These are phyloP conservation scores for Trichoderma oligosporum DNA, from an alignment of 2,329 filamentous ascomycete species.

Conservation along the genomic window DNA sequence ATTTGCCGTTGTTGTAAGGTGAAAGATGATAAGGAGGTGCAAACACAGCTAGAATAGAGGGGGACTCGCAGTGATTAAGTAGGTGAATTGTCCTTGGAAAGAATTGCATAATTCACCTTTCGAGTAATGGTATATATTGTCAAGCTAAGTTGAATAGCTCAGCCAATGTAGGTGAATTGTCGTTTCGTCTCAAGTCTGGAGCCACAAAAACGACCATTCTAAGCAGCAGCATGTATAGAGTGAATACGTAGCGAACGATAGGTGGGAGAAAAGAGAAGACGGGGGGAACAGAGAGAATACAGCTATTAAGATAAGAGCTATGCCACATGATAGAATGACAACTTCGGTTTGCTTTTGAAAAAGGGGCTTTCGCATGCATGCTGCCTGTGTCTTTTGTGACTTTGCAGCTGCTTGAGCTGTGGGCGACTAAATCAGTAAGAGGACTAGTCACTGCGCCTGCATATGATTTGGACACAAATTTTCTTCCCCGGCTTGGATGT, in stretches of 20 bases:
- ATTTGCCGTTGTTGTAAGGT: neutral
- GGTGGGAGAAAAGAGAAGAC: too few species aligned
- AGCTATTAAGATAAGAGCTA: neutral
- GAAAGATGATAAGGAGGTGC: neutral
- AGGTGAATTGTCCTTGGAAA: neutral
- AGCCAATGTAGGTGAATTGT: neutral
- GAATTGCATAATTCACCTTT: constrained; percentile 4
- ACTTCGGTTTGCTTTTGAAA: neutral
- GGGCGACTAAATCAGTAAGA: neutral
- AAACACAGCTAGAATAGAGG: neutral
- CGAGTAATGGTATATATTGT: neutral
- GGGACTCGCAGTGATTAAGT: neutral
- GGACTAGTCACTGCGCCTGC: neutral
- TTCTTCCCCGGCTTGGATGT: neutral
- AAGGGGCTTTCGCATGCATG: constrained; percentile 7
- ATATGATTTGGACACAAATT: neutral
- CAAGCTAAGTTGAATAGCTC: neutral
- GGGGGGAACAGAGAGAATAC: neutral
- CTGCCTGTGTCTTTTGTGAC: neutral
- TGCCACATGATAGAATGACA: neutral
- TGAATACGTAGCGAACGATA: neutral
- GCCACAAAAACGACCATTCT: neutral
- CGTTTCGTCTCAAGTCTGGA: constrained; percentile 3
- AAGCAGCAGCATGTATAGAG: neutral
- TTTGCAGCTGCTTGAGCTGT: neutral